Conservation (phyloP, 768 basidiomycete genomes). For the Tubosaeta sp. region DNA sequence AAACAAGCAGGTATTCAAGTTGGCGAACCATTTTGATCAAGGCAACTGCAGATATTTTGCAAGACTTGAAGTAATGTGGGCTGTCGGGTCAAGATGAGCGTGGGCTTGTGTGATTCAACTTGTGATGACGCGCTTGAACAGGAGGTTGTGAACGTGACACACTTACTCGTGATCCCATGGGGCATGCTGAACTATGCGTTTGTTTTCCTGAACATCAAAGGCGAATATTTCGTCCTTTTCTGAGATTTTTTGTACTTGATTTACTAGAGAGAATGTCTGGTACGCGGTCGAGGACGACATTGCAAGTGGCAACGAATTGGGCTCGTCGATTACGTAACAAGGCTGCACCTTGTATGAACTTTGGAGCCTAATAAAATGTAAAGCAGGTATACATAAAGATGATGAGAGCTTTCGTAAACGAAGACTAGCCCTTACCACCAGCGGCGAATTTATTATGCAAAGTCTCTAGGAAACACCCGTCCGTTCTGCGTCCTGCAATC, state of each 20-base stretch:
- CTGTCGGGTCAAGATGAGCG: conserved; percentile 33
- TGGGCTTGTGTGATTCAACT: background rate
- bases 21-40: conserved; percentile 84
- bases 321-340: no score
- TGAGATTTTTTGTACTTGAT: conserved; percentile 65
- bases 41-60: conserved; percentile 93
- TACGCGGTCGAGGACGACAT: conserved; percentile 52
- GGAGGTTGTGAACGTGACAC: conserved; percentile 2
- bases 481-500: conserved; percentile 32
- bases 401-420: background rate
- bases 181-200: conserved; percentile 56
- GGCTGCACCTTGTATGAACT: no score
- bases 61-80: conserved; percentile 80
- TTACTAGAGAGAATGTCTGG: conserved; percentile 68
- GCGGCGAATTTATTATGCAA: background rate
- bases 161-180: conserved; percentile 89
- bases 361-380: background rate
- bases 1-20: no score
- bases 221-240: conserved; percentile 78
- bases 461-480: conserved; percentile 5
- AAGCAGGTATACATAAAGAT: background rate
- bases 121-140: background rate
- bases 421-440: conserved; percentile 8
- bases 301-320: no score
- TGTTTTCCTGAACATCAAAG: conserved; percentile 68